Evolutionary conservation across 176 grass and related monocot genomes (phyloP), one percentile per base, ranked within the genome.

Genomic region (Aegilops bicornis): DNA sequence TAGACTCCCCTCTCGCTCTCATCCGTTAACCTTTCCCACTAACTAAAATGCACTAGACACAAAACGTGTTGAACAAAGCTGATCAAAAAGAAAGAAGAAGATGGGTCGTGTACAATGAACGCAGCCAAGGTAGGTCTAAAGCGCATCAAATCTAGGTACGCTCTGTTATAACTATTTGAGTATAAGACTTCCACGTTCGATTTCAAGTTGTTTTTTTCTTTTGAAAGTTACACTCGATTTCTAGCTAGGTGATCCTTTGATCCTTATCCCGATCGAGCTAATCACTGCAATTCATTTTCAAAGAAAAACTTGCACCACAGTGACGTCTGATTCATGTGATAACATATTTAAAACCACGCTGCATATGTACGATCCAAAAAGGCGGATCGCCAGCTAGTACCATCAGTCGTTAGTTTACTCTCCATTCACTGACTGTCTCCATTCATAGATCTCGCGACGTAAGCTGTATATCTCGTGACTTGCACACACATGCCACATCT

Each of bases 41-140:
- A 54, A 54, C 50, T 54, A 19, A 54, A 54, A 54, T 54, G 50
- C 4, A 16, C 15, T 14, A 32, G 16, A 39, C 3, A 40, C 6
- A 84, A 62, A 64, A 64, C 36, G 15, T 47, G 54, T 32, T 84
- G 23, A 43, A 14, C 69, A 62, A 30, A 74, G 54, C 69, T 36
- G 66, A 14, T 64, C 15, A 19, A 39, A 39, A 71, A 6, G 68
- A 9, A 1, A 19, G 33, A 39, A 70, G 22, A 13, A 22, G 10
- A n/a, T 2, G 36, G 33, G 35, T 9, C 19, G 19, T 39, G 19
- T n/a, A n/a, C 6, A 47, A 20, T 35, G 27, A 35, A 43, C 9
- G 6, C 33, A 75, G 47, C 30, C 7, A 33, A 84, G 39, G 74
- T 65, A 31, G 87, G 81, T 64, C 65, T 73, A 89, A 80, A 80